phyloP scores from a whole-genome alignment of 495 filamentous ascomycete species.

The Elasticomyces elasticus region DNA sequence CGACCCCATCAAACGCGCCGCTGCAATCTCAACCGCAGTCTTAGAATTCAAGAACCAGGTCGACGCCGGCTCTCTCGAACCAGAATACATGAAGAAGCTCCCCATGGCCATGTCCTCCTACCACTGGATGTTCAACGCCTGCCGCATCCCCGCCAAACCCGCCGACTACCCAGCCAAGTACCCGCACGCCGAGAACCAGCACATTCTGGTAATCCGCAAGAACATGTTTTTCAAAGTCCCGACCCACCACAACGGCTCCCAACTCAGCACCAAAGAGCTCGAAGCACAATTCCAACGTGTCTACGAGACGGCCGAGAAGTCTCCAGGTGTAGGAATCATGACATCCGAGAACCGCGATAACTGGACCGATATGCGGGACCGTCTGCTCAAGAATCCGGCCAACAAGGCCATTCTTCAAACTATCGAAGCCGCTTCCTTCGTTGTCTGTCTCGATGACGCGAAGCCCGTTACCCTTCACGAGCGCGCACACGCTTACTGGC shows the following conservation, averaged over 20 bases:
- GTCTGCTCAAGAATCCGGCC: constrained; percentile 60
- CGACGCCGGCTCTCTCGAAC: constrained; percentile 72
- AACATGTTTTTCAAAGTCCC: constrained; percentile 91
- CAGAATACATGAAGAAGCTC: constrained; percentile 93
- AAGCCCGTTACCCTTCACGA: constrained; percentile 89
- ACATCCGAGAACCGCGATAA: constrained; percentile 87
- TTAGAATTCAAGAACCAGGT: constrained; percentile 93
- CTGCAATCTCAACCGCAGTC: constrained; percentile 71
- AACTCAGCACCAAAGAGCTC: constrained; percentile 77
- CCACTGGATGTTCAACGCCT: constrained; percentile 97
- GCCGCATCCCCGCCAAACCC: constrained; percentile 72
- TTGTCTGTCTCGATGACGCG: constrained; percentile 90
- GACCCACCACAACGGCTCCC: constrained; percentile 64
- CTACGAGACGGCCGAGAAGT: constrained; percentile 63
- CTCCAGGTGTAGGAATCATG: constrained; percentile 69
- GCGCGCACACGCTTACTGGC: constrained; percentile 94
- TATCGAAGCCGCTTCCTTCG: constrained; percentile 84
- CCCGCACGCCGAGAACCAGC: constrained; percentile 59
- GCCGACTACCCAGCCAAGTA: constrained; percentile 81
- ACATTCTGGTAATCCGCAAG: constrained; percentile 83
- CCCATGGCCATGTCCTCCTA: constrained; percentile 97
- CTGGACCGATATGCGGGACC: constrained; percentile 74
- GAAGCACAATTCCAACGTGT: constrained; percentile 79
- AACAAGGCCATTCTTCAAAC: constrained; percentile 68
- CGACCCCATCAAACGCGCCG: constrained; percentile 84